Conservation (phyloP, 148 eudicot species). For the Vaccinium vitisidaea region DNA sequence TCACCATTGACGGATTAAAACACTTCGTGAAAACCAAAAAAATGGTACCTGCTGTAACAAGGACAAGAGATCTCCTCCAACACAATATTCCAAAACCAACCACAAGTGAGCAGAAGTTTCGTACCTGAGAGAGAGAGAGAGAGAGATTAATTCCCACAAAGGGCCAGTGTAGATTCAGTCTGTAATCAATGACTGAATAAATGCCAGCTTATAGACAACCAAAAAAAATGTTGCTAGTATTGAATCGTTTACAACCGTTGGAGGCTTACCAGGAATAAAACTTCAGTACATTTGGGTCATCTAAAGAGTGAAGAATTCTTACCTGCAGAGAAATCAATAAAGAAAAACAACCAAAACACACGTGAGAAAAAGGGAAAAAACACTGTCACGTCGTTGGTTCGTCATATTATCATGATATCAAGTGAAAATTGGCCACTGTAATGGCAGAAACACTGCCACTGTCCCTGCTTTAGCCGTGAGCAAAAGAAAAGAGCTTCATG, state of each 20-base stretch:
- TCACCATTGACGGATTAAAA: conserved; percentile 14
- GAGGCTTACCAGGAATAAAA: conserved; percentile 70
- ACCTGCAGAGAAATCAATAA: conserved; percentile 48
- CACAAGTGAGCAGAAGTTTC: conserved; percentile 96
- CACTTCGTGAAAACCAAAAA: not conserved
- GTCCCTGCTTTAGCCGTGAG: not conserved
- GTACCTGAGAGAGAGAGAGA: conserved; percentile 47
- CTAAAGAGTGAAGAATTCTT: conserved; percentile 67
- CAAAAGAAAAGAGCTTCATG: not conserved
- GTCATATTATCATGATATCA: not conserved
- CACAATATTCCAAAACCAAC: conserved; percentile 94
- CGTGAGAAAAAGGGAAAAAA: conserved; percentile 2
- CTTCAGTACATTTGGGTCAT: conserved; percentile 81
- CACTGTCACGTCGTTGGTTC: not conserved
- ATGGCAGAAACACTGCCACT: not conserved
- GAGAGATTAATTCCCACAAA: not conserved
- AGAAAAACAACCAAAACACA: not conserved
- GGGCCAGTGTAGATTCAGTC: not conserved
- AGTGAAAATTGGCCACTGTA: not conserved
- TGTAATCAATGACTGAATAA: not conserved
- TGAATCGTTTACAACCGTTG: not conserved
- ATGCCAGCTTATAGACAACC: not conserved
- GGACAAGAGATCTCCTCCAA: conserved; percentile 91
- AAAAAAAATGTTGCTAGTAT: not conserved
- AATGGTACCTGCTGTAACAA: conserved; percentile 70